Evolutionary conservation across 495 filamentous ascomycete genomes (phyloP), one percentile per base, ranked within the genome.

Genomic region (Penicillium pancosmium): DNA sequence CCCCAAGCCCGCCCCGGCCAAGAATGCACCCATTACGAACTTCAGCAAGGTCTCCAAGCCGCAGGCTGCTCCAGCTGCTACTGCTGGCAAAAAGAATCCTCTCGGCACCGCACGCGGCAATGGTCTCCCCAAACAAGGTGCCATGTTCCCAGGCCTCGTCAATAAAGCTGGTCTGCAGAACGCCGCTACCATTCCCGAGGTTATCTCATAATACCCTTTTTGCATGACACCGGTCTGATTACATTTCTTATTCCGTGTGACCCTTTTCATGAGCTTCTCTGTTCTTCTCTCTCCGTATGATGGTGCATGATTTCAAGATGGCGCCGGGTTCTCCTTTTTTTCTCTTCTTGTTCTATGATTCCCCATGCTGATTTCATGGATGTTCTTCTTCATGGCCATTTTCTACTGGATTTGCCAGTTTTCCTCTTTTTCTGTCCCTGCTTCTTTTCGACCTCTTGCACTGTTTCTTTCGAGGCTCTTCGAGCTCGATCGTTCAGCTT

Each of bases 41-140:
- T 71, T 71, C 65, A 74, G 64, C 63, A 71, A 70, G 33, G 68
- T 80, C 60, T 73, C 72, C 52, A 83, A 83, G 52, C 59, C 60
- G 4, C 58, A 57, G 35, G 62, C 60, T 34, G 60, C 58, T 21
- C 56, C 63, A 1, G 62, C 57, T 4, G 47, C 61, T 3, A 60
- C 59, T 2, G 47, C 61, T 3, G 63, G 61, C 12, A 74, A 70
- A 41, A 76, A 75, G 56, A 60, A 63, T 25, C 53, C 79, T 27
- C 65, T 73, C 2, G 69, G 74, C 19, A 77, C 75, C 35, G 70
- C 71, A 16, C 75, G 72, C 52, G 79, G 67, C 59, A 82, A 82
- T 52, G 71, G 72, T 3, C 65, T 68, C 9, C 41, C 41, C 8
- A n/a, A 12, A 8, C 13, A 44, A 13, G n/a, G 46, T n/a, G 46